Base-by-base conservation (phyloP, 257 asterid species). In the Eustoma russellianum region DNA sequence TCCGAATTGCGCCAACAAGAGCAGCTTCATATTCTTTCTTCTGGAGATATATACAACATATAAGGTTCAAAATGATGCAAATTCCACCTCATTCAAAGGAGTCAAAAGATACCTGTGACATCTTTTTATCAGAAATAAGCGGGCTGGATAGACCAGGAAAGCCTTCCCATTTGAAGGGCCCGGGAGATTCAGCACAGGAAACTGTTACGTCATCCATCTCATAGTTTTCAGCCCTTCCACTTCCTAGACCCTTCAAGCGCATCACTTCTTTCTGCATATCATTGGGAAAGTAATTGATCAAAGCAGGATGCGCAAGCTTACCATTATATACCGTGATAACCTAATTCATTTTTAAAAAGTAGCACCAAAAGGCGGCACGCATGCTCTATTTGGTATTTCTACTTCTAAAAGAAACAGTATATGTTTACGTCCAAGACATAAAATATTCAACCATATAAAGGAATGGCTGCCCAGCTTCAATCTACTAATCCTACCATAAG, bases 21-120 rank as follows among this genome's bases (percentile, higher is more conserved):
- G 98, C 98, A 74, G 71, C 84, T 75, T 91, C 98, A 52, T 79
- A 82, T 56, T 87, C 98, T 67, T 87, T 91, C 66, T 76, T 85
- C 87, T 79, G 85, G 61, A 81, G 71, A 66, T n/a, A 68, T 57
- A 70, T 33, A 40, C 49, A 53, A 53, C 34, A 46, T 53, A 48
- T 48, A 59, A 62, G 17, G 48, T 45, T 55, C 50, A 60, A 63
- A 60, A 58, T 52, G 56, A 48, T 51, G 56, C 58, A 66, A 18
- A 46, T 33, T 59, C 56, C 17, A 48, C 59, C 61, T 45, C 62
- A 61, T 17, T 50, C 68, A 60, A 55, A 59, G 48, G 18, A 38
- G 48, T 53, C 53, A 33, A 51, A 53, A 59, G 81, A 61, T 79
- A 91, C 98, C 63, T 70, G 77, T 28, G 95, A 65, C 58, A 58